phyloP scores from a whole-genome alignment of 2,329 filamentous ascomycete species.

The Fusarium sp. region DNA sequence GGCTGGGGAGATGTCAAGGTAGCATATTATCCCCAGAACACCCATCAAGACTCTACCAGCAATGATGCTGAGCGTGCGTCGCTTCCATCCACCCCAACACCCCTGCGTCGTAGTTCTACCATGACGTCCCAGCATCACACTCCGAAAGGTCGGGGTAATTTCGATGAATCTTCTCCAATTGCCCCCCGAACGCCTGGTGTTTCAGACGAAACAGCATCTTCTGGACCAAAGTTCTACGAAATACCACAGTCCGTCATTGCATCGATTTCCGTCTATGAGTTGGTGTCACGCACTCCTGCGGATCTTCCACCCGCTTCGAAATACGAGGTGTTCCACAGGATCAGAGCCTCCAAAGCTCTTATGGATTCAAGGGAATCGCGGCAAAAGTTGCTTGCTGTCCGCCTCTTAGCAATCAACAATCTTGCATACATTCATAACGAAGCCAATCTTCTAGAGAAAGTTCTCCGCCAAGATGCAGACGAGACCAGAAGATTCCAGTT shows the following conservation, averaged over 20 bases:
- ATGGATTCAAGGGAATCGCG: slow-evolving; percentile 71
- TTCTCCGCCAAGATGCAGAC: slow-evolving; percentile 87
- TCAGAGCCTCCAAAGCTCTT: slow-evolving; percentile 86
- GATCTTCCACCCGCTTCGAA: slow-evolving; percentile 77
- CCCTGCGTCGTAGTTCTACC: slow-evolving; percentile 74
- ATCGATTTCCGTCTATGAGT: slow-evolving; percentile 63
- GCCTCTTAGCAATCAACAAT: slow-evolving; percentile 88
- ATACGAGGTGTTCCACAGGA: slow-evolving; percentile 86
- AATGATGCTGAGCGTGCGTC: slow-evolving; percentile 52
- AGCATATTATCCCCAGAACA: slow-evolving; percentile 73
- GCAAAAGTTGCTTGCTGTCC: slow-evolving; percentile 80
- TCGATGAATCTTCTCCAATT: slow-evolving; percentile 61
- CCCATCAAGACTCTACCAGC: slow-evolving; percentile 36
- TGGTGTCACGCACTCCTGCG: slow-evolving; percentile 64
- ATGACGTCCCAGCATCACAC: slow-evolving; percentile 54
- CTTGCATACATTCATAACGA: slow-evolving; percentile 90
- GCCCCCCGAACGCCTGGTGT: slow-evolving; percentile 54
- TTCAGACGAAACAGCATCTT: slow-evolving; percentile 46
- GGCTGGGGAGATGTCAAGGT: slow-evolving; percentile 85
- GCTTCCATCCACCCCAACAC: slow-evolving; percentile 76
- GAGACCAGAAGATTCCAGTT: slow-evolving; percentile 90
- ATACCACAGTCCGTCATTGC: slow-evolving; percentile 66
- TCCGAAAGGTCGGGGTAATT: slow-evolving; percentile 49
- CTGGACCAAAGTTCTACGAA: slow-evolving; percentile 69
- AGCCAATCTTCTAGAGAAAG: slow-evolving; percentile 81